These are phyloP conservation scores for Aspergillus egyptiacus DNA, from an alignment of 495 filamentous ascomycete species.

Conservation along the genomic window DNA sequence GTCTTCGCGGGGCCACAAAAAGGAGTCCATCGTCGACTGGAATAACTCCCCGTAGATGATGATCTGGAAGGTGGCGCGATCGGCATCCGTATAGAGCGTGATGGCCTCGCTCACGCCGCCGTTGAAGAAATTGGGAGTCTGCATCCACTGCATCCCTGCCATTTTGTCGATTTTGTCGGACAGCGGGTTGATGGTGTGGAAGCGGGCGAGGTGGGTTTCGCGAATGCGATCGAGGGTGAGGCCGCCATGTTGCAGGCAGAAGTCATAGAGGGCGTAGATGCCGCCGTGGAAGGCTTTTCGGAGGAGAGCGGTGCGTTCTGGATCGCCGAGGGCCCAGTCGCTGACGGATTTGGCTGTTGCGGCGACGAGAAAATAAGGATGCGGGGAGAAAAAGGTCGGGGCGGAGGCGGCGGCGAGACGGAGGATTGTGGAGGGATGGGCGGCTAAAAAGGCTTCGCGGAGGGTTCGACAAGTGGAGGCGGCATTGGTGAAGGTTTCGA, in stretches of 20 bases:
- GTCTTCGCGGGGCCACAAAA: conserved; percentile 10
- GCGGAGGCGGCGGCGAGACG: conserved; percentile 24
- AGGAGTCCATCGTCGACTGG: conserved; percentile 21
- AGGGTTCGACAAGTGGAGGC: conserved; percentile 28
- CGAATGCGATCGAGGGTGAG: conserved; percentile 33
- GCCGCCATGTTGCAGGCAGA: conserved; percentile 26
- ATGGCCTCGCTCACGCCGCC: conserved; percentile 28
- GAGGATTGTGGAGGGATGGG: conserved; percentile 20
- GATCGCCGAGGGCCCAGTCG: conserved; percentile 28
- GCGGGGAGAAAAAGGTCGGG: conserved; percentile 34
- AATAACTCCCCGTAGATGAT: conserved; percentile 38
- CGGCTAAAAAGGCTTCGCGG: not conserved
- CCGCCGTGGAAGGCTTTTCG: conserved; percentile 18
- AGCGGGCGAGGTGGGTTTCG: conserved; percentile 25
- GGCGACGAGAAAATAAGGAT: conserved; percentile 32
- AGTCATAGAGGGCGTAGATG: conserved; percentile 26
- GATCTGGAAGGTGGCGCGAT: conserved; percentile 26
- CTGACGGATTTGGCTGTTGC: conserved; percentile 26
- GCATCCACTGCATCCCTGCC: conserved; percentile 28
- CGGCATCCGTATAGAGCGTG: conserved; percentile 26
- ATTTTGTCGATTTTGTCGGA: conserved; percentile 28
- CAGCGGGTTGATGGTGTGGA: conserved; percentile 30
- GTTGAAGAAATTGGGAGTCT: conserved; percentile 27
- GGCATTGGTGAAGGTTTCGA: conserved; percentile 31
- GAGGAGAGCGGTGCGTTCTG: conserved; percentile 20